Base-by-base conservation (phyloP, 1,139 yeast genomes). In the Candida tropicalis region DNA sequence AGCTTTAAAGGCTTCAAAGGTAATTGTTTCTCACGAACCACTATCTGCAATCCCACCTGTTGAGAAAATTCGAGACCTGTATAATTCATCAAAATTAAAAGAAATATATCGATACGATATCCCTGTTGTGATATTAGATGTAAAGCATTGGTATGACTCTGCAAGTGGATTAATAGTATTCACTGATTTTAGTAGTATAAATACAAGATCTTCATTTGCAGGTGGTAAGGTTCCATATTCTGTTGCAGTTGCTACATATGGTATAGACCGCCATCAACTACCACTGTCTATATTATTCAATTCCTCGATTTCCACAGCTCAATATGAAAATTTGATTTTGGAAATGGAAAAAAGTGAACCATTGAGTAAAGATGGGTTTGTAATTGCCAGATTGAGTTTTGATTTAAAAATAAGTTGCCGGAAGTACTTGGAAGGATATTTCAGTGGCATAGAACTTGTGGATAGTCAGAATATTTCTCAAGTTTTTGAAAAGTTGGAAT, bases 361-460 rank as follows among this genome's bases (percentile, higher is more conserved):
- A 18, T 16, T 17, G 10, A n/a, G 10, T 3, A 15, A 35, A 8
- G 29, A 26, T 12, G 31, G 33, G n/a, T 20, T 35, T 9, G 8
- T 40, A 2, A 12, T 47, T 10, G 46, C 49, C 7, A 40, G 48
- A 16, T 23, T 41, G n/a, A 40, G 39, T 26, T 36, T 41, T 24
- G 53, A 49, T 26, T 16, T 49, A 8, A 40, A 38, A 8, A 25
- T 37, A 9, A 43, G 26, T 11, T 27, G 32, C 18, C 23, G 20
- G 10, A 43, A 43, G 11, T 43, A 37, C 15, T 13, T 44, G 23
- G 48, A 42, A 24, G 46, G 50, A n/a, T 39, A 5, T 27, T 35
- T 27, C 23, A 41, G 37, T 23, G 4, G 9, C 1, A 12, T 28
- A 9, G 25, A 35, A 28, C 23, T 41, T 34, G 41, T 36, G 3